Conservation (phyloP, 768 basidiomycete genomes). For the Boletellus ananas region DNA sequence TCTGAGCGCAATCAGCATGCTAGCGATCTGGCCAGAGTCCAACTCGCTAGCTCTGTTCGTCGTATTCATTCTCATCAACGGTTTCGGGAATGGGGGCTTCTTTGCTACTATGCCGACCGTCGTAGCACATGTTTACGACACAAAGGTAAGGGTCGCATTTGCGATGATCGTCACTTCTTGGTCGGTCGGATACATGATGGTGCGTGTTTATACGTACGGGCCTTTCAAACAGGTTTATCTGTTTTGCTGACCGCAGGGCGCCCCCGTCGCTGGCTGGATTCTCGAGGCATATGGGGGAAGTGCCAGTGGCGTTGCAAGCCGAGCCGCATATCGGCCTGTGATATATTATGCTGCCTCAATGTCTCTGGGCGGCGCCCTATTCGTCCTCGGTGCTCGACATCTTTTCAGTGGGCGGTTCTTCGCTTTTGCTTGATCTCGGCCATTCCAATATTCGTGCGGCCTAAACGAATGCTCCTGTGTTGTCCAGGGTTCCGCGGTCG, state of each 20-base stretch:
- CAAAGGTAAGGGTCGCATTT: constrained; percentile 30
- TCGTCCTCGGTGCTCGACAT: constrained; percentile 15
- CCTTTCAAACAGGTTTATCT: neutral
- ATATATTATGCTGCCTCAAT: constrained; percentile 30
- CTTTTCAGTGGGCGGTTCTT: constrained; percentile 8
- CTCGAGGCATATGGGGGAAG: constrained; percentile 26
- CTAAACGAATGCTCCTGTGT: neutral
- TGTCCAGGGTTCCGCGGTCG: neutral
- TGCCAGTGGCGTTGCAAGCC: constrained; percentile 7
- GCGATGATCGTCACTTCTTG: constrained; percentile 34
- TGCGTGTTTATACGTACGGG: constrained; percentile 2
- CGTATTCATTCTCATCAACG: constrained; percentile 26
- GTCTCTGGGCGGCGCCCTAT: constrained; percentile 22
- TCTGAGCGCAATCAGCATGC: constrained; percentile 28
- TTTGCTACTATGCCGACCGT: constrained; percentile 34
- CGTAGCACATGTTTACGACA: constrained; percentile 27
- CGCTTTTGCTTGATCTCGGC: constrained; percentile 10
- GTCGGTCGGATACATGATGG: constrained; percentile 28
- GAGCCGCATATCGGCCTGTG: constrained; percentile 26
- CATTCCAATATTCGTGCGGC: neutral
- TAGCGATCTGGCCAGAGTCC: constrained; percentile 29
- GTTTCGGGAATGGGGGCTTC: constrained; percentile 32
- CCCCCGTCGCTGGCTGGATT: constrained; percentile 29
- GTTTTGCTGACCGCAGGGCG: constrained; percentile 14
- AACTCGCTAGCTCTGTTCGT: constrained; percentile 24